Evolutionary conservation across 2,329 filamentous ascomycete genomes (phyloP).

Genomic region (Cordyceps sp.): DNA sequence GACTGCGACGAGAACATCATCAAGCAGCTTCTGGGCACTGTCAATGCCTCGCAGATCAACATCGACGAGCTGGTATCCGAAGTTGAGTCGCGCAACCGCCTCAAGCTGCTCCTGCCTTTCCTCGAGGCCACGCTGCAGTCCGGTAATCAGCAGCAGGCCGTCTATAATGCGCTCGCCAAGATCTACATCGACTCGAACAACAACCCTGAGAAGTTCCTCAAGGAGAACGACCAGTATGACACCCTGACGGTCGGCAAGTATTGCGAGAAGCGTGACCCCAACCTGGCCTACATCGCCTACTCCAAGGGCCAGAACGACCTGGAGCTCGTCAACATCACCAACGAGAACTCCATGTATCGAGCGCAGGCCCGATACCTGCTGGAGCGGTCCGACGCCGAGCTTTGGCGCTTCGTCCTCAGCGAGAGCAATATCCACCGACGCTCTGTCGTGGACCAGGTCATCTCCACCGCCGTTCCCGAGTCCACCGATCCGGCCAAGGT

Average conservation of each 20-base stretch:
- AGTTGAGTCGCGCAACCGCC: slow-evolving; percentile 87
- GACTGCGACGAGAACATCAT: slow-evolving; percentile 96
- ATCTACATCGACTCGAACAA: slow-evolving; percentile 99
- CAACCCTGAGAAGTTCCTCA: slow-evolving; percentile 91
- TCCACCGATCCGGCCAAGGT: slow-evolving; percentile 89
- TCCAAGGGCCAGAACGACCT: slow-evolving; percentile 94
- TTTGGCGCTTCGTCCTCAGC: slow-evolving; percentile 90
- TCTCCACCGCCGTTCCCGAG: slow-evolving; percentile 84
- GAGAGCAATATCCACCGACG: slow-evolving; percentile 92
- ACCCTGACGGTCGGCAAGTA: slow-evolving; percentile 88
- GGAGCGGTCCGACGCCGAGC: slow-evolving; percentile 73
- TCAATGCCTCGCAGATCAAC: slow-evolving; percentile 70
- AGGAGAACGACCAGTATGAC: slow-evolving; percentile 95
- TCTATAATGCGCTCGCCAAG: slow-evolving; percentile 95
- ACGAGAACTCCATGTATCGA: slow-evolving; percentile 99
- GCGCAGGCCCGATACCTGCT: slow-evolving; percentile 92
- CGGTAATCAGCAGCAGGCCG: slow-evolving; percentile 89
- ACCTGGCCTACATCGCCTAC: slow-evolving; percentile 88
- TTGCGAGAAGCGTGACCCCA: slow-evolving; percentile 96
- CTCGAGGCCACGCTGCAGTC: slow-evolving; percentile 77
- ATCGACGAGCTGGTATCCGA: slow-evolving; percentile 89
- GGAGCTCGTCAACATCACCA: slow-evolving; percentile 93
- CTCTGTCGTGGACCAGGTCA: slow-evolving; percentile 90
- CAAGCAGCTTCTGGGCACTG: slow-evolving; percentile 73
- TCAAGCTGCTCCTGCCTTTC: slow-evolving; percentile 93